A percentile compares a stretch with the other conserved stretches of the same genome.
Evolutionary conservation across 352 stramenopile species (phyloP).

Genomic region (Pythium dissotocum): DNA sequence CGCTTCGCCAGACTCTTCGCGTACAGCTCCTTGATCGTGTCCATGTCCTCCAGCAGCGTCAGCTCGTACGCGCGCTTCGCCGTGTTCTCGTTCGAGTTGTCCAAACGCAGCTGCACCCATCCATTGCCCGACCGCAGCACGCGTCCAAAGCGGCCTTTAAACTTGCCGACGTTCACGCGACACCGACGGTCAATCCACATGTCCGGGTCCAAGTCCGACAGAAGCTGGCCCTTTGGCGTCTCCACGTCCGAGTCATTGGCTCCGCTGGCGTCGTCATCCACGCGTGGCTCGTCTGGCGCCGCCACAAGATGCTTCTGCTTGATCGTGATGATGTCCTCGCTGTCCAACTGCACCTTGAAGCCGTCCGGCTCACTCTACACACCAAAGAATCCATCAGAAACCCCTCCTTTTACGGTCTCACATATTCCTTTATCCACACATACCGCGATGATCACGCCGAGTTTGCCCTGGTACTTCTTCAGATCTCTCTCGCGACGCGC

Average conservation of each 20-base stretch:
- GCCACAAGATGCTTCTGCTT: conserved; percentile 52
- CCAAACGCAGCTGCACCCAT: conserved; percentile 84
- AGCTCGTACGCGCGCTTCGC: conserved; percentile 87
- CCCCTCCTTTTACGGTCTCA: conserved; percentile 4
- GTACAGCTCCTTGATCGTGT: conserved; percentile 77
- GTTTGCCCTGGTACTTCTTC: conserved; percentile 72
- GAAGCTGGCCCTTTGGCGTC: conserved; percentile 53
- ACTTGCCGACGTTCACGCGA: conserved; percentile 89
- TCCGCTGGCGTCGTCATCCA: conserved; percentile 40
- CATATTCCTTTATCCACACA: neutral
- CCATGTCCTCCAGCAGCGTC: conserved; percentile 81
- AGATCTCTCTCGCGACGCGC: conserved; percentile 57
- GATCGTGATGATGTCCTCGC: conserved; percentile 54
- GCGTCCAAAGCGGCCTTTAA: conserved; percentile 71
- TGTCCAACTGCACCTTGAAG: conserved; percentile 61
- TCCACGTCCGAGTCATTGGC: conserved; percentile 30
- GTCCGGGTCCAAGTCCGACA: conserved; percentile 81
- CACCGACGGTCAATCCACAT: conserved; percentile 89
- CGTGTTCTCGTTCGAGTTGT: conserved; percentile 85
- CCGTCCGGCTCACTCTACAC: conserved; percentile 28
- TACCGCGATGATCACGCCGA: conserved; percentile 64
- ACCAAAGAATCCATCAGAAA: neutral
- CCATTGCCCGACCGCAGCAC: conserved; percentile 85
- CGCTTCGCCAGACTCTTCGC: conserved; percentile 66
- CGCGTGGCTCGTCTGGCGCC: conserved; percentile 31